Percentiles rank a stretch among this genome's conserved stretches.
phyloP scores from a whole-genome alignment of 371 early-diverging fungal genomes.

The Paraphysoderma sedebokerense region DNA sequence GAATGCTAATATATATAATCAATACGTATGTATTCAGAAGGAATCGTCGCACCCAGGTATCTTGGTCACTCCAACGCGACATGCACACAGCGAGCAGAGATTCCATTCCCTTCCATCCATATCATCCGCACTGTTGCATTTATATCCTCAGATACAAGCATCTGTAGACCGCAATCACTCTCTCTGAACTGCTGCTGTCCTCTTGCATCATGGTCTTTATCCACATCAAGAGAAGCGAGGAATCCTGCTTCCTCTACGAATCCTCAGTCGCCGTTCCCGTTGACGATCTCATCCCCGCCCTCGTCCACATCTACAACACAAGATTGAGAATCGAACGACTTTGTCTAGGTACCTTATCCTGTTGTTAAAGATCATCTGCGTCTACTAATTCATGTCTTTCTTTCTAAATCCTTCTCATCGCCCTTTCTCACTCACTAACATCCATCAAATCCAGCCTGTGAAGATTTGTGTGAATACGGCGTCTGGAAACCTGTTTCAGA shows the following conservation, averaged over 20 bases:
- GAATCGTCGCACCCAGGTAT: too few relatives aligned
- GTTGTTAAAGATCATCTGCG: not conserved
- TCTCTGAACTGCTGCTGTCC: too few relatives aligned
- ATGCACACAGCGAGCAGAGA: too few relatives aligned
- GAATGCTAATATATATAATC: too few relatives aligned
- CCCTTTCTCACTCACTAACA: not conserved
- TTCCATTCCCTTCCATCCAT: too few relatives aligned
- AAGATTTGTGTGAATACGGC: slow-evolving; percentile 24
- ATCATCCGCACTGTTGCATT: too few relatives aligned
- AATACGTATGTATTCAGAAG: too few relatives aligned
- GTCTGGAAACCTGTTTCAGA: slow-evolving; percentile 19
- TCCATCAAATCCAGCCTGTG: slow-evolving; percentile 10
- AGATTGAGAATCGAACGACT: slow-evolving; percentile 17
- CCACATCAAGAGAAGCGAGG: slow-evolving; percentile 20
- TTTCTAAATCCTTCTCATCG: too few relatives aligned
- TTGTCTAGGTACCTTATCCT: slow-evolving; percentile 13
- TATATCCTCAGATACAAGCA: too few relatives aligned
- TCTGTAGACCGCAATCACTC: too few relatives aligned
- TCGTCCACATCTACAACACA: slow-evolving; percentile 15
- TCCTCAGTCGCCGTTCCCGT: slow-evolving; percentile 8
- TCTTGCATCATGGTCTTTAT: slow-evolving; percentile 20
- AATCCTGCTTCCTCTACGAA: slow-evolving; percentile 18
- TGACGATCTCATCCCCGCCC: slow-evolving; percentile 6
- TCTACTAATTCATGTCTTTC: too few relatives aligned
- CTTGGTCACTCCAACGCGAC: too few relatives aligned